phyloP scores from a whole-genome alignment of 257 asterid genomes.

The Coffea eugenioides region DNA sequence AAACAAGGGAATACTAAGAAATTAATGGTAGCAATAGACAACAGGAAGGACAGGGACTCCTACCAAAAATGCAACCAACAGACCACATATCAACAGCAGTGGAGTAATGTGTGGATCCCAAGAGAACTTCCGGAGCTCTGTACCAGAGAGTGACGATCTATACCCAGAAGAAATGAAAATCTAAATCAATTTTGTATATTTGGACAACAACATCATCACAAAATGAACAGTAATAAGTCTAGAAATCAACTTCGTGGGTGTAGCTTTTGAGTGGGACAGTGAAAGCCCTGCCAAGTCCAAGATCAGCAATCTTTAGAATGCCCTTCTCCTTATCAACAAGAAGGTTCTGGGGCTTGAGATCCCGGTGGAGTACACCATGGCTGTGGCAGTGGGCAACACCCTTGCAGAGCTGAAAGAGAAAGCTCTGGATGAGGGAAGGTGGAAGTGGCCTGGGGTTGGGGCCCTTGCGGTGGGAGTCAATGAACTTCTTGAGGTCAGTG shows the following conservation, averaged over 20 bases:
- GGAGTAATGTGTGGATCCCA: slow-evolving; percentile 89
- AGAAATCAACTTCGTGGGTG: slow-evolving; percentile 68
- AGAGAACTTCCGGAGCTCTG: slow-evolving; percentile 93
- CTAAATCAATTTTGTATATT: background rate
- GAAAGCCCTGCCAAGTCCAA: slow-evolving; percentile 93
- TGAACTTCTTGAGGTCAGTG: slow-evolving; percentile 83
- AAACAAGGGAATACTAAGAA: background rate
- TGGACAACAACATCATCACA: background rate
- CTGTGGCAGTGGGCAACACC: slow-evolving; percentile 97
- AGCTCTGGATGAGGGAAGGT: slow-evolving; percentile 63
- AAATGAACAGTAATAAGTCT: background rate
- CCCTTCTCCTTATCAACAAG: slow-evolving; percentile 91
- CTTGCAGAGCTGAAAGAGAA: slow-evolving; percentile 79
- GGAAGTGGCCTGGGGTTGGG: slow-evolving; percentile 71
- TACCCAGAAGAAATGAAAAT: background rate
- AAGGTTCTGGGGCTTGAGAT: slow-evolving; percentile 92
- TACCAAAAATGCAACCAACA: slow-evolving; percentile 92
- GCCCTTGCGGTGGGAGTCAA: slow-evolving; percentile 82
- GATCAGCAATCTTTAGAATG: slow-evolving; percentile 88
- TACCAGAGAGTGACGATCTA: slow-evolving; percentile 95
- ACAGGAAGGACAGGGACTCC: slow-evolving; percentile 7
- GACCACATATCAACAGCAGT: slow-evolving; percentile 98
- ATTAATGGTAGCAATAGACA: background rate
- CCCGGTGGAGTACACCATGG: slow-evolving; percentile 95
- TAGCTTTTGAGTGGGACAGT: slow-evolving; percentile 95